Conservation (phyloP, 2,329 filamentous ascomycete species). For the Colletotrichum truncatum region DNA sequence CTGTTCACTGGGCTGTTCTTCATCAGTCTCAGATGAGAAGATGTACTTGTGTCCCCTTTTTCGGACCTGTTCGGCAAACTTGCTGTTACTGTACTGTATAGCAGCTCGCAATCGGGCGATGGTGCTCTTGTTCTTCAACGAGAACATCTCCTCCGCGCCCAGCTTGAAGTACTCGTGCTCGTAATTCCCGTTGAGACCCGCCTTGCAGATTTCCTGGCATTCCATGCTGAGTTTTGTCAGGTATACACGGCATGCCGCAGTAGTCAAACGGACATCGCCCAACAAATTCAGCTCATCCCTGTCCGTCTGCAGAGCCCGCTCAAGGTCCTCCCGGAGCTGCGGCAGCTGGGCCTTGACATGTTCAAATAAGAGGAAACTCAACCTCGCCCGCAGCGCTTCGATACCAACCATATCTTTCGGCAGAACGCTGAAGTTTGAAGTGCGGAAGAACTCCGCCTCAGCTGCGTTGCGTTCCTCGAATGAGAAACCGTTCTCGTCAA, state of each 20-base stretch:
- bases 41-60: conserved; percentile 30
- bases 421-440: conserved; percentile 48
- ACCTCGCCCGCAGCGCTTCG: conserved; percentile 50
- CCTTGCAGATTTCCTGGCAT: background rate
- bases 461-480: conserved; percentile 45
- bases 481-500: background rate
- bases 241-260: background rate
- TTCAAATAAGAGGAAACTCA: conserved; percentile 59
- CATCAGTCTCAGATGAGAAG: background rate
- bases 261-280: background rate
- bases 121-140: background rate
- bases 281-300: background rate
- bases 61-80: conserved; percentile 37
- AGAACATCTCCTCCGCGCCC: background rate
- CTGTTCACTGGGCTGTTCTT: no score
- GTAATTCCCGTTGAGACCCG: conserved; percentile 22
- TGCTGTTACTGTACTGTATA: conserved; percentile 34
- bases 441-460: conserved; percentile 54
- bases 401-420: conserved; percentile 53
- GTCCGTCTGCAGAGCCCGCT: conserved; percentile 26
- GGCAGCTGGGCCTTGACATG: conserved; percentile 55
- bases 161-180: conserved; percentile 29
- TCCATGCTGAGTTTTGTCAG: background rate
- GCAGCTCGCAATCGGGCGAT: conserved; percentile 35
- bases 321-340: conserved; percentile 48